Percentiles rank a stretch among this genome's conserved stretches.
Conservation (phyloP, 2,329 filamentous ascomycete species). For the Alternaria atra region DNA sequence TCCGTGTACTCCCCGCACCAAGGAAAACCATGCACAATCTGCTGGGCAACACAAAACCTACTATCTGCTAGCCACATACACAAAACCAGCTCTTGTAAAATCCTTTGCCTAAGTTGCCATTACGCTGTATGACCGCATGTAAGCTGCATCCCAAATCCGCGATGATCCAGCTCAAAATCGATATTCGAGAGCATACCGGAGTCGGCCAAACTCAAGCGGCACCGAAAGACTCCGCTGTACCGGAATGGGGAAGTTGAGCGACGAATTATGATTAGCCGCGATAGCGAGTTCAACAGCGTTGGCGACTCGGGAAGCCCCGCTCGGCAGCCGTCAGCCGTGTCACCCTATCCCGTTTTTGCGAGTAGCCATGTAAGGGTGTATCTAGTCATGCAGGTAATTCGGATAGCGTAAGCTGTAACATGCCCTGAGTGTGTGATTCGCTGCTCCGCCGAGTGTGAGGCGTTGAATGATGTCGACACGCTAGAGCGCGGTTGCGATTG, state of each 20-base stretch:
- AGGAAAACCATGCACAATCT: background rate
- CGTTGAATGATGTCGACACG: conserved; percentile 7
- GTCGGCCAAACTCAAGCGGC: conserved; percentile 2
- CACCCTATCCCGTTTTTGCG: conserved; percentile 11
- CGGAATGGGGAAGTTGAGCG: conserved; percentile 12
- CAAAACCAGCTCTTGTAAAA: background rate
- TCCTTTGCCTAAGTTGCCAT: background rate
- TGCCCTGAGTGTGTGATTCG: conserved; percentile 19
- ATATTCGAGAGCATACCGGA: conserved; percentile 1
- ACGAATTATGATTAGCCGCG: conserved; percentile 19
- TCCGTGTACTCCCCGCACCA: background rate
- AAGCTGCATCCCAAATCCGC: background rate
- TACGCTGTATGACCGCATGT: background rate
- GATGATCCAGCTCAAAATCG: conserved; percentile 2
- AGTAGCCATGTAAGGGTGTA: conserved; percentile 20
- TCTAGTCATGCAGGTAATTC: conserved; percentile 32
- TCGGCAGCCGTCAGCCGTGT: conserved; percentile 28
- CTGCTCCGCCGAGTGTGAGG: conserved; percentile 2
- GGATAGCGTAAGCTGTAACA: conserved; percentile 22
- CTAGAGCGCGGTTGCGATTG: conserved; percentile 8
- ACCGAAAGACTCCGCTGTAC: conserved; percentile 8
- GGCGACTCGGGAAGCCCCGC: conserved; percentile 34
- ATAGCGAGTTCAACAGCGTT: conserved; percentile 15
- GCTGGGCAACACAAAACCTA: background rate
- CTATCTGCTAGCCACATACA: background rate